Conservation (phyloP, 192 early-diverging fungal species). For the Mortierella hygrophila region DNA sequence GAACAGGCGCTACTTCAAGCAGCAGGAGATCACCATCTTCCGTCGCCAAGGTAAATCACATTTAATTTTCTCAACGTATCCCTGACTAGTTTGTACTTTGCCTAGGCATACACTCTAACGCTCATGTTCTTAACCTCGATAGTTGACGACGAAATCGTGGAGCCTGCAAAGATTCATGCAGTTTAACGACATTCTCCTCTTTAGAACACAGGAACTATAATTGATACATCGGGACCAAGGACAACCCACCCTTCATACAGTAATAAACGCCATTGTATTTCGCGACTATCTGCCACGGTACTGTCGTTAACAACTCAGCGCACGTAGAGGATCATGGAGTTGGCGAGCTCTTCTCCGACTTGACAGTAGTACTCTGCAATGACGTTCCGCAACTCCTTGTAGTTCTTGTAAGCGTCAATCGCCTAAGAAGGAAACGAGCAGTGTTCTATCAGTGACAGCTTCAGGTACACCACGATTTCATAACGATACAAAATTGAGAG, state of each 20-base stretch:
- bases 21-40: conserved; percentile 95
- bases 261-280: background rate
- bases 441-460: background rate
- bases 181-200: background rate
- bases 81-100: too few relatives aligned
- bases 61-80: background rate
- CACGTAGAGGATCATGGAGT: conserved; percentile 41
- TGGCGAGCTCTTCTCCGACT: conserved; percentile 50
- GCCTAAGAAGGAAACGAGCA: background rate
- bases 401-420: conserved; percentile 16
- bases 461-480: background rate
- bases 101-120: too few relatives aligned
- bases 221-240: background rate
- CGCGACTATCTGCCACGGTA: background rate
- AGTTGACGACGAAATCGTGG: conserved; percentile 37
- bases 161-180: conserved; percentile 14
- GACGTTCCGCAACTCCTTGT: background rate
- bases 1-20: conserved; percentile 98
- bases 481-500: background rate
- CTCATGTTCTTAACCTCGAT: background rate
- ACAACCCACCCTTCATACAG: background rate
- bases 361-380: conserved; percentile 35
- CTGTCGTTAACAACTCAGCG: background rate
- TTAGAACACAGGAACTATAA: background rate
- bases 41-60: conserved; percentile 62